Evolutionary conservation across 2,329 filamentous ascomycete genomes (phyloP).

Genomic region (Pyrenochaeta sp.): DNA sequence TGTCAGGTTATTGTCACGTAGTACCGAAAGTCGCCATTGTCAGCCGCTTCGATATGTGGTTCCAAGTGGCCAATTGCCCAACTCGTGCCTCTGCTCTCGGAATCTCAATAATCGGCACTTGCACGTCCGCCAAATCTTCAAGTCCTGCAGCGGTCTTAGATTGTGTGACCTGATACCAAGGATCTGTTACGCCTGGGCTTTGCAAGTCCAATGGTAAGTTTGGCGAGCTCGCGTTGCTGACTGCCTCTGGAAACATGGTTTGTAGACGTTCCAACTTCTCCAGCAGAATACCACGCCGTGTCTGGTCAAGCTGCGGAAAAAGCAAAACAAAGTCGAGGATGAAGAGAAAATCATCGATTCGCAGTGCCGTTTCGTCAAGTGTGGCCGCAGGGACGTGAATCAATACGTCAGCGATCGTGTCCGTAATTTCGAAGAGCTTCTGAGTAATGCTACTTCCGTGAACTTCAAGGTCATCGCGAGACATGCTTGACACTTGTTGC

Average conservation of each 20-base stretch:
- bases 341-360: slow-evolving; percentile 64
- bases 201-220: slow-evolving; percentile 41
- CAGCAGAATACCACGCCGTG: slow-evolving; percentile 55
- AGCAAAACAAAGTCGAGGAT: slow-evolving; percentile 61
- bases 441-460: slow-evolving; percentile 66
- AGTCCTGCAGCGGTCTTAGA: slow-evolving; percentile 42
- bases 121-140: slow-evolving; percentile 28
- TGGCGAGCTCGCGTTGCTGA: slow-evolving; percentile 42
- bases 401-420: slow-evolving; percentile 66
- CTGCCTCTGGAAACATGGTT: slow-evolving; percentile 46
- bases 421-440: slow-evolving; percentile 68
- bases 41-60: slow-evolving; percentile 43
- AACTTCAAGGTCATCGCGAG: slow-evolving; percentile 59
- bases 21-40: slow-evolving; percentile 32
- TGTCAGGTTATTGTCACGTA: not conserved
- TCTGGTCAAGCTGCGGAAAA: slow-evolving; percentile 58
- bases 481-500: slow-evolving; percentile 53
- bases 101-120: slow-evolving; percentile 14
- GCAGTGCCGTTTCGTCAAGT: slow-evolving; percentile 56
- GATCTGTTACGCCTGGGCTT: slow-evolving; percentile 36
- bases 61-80: slow-evolving; percentile 40
- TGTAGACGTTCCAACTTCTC: slow-evolving; percentile 53
- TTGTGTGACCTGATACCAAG: slow-evolving; percentile 46
- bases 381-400: slow-evolving; percentile 60
- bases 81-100: slow-evolving; percentile 20